phyloP scores from a whole-genome alignment of 2,329 filamentous ascomycete genomes.

The Sporothrix sp. region DNA sequence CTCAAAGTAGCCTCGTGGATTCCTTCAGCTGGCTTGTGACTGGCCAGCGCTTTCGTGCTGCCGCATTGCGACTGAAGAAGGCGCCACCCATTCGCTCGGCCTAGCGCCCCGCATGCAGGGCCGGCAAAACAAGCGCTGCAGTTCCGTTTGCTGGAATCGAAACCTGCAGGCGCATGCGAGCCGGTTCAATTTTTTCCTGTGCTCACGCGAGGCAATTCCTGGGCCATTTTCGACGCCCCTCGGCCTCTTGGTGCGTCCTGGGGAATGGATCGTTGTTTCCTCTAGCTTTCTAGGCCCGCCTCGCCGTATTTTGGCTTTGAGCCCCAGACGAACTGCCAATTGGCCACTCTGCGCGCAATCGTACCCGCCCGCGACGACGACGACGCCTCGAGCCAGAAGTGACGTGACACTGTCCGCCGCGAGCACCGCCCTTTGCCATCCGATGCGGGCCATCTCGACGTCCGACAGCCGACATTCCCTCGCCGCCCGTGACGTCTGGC shows the following conservation, averaged over 20 bases:
- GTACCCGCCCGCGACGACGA: neutral
- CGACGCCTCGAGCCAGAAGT: neutral
- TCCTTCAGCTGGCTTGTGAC: constrained; percentile 4
- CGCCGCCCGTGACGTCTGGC: no score
- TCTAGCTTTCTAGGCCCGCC: constrained; percentile 1
- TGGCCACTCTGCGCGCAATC: neutral
- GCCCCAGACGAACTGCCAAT: neutral
- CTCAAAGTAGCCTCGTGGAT: neutral
- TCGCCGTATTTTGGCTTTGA: neutral
- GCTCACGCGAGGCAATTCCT: constrained; percentile 10
- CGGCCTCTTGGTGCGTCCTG: neutral
- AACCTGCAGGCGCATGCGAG: neutral
- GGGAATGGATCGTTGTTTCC: neutral
- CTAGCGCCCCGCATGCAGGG: constrained; percentile 1
- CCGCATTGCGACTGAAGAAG: neutral
- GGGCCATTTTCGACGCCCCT: neutral
- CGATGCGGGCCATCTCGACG: neutral
- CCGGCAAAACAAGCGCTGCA: neutral
- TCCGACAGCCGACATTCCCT: neutral
- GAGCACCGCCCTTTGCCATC: neutral
- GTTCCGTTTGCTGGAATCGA: neutral
- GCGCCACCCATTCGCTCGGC: constrained; percentile 1
- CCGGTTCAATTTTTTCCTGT: constrained; percentile 9
- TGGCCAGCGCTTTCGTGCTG: neutral
- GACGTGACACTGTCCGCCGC: neutral